Evolutionary conservation across 768 basidiomycete species (phyloP), one percentile per base, ranked within the genome.

Genomic region (Inosperma sp.): DNA sequence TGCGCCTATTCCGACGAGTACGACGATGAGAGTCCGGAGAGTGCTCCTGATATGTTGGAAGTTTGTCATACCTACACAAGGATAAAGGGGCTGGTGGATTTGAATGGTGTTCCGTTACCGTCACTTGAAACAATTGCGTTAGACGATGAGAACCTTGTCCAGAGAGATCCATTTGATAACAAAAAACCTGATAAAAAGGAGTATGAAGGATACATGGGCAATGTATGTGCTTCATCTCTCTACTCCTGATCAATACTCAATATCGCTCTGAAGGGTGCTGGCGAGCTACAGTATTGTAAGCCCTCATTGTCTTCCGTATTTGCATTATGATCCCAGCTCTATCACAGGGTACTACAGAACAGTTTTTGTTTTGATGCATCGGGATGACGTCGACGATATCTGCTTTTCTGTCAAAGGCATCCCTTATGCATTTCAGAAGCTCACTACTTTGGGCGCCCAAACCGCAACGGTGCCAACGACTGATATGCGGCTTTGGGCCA

Each of bases 191-290:
- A 74, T 49, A 59, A 68, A 3, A 56, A 59, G 14, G 64, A 73
- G 2, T 74, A 72, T 39, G 71, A 72, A 44, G 70, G 71, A 19
- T 75, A 74, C 54, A 63, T 64, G 58, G 72, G 69, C 10, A 73
- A 74, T 57, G 75, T 74, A 52, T 35, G 55, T 52, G 13, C 23
- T 58, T 30, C 9, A 17, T 48, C 4, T 14, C 33, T 22, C 39
- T 36, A 31, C 13, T 46, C n/a, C 8, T 34, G 22, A 44, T 25
- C 39, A 5, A 49, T 44, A 55, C 23, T 42, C 39, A 23, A 45
- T 16, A 8, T 27, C 27, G 41, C 8, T 30, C 7, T 36, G 47
- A 49, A 66, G 66, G 35, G 48, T 40, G 65, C 63, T 17, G 63
- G 61, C 3, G 47, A 62, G 16, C 33, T 70, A 12, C 63, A 69